These are phyloP conservation scores for Hyaloscypha variabilis DNA, from an alignment of 495 filamentous ascomycete genomes.

Conservation along the genomic window DNA sequence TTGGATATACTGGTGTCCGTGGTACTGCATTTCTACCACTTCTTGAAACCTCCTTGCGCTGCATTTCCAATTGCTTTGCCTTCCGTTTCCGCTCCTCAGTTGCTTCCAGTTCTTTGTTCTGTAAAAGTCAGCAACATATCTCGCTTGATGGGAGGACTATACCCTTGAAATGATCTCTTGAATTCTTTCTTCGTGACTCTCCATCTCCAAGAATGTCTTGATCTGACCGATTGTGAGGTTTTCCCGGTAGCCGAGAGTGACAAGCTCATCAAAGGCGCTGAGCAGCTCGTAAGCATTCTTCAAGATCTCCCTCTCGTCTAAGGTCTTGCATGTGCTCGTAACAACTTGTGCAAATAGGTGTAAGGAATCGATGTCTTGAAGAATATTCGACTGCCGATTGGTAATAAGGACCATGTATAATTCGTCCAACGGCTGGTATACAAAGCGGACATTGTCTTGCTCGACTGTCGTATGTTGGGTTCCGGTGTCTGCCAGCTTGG, in stretches of 20 bases:
- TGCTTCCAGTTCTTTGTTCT: constrained; percentile 98
- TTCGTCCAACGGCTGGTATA: constrained; percentile 98
- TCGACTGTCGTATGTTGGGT: constrained; percentile 98
- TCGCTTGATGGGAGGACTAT: constrained; percentile 31
- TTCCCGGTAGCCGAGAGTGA: constrained; percentile 92
- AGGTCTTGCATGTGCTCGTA: constrained; percentile 89
- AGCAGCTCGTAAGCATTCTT: constrained; percentile 95
- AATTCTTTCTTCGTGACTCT: constrained; percentile 96
- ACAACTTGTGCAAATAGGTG: constrained; percentile 98
- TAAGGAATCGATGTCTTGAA: constrained; percentile 97
- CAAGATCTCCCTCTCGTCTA: constrained; percentile 93
- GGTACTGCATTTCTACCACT: constrained; percentile 55
- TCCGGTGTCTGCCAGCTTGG: constrained; percentile 91
- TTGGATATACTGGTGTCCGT: constrained; percentile 79
- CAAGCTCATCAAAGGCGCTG: constrained; percentile 94
- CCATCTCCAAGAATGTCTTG: constrained; percentile 99
- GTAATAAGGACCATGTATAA: constrained; percentile 99
- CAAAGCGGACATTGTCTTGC: constrained; percentile 98
- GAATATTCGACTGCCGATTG: constrained; percentile 98
- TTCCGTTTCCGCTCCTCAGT: constrained; percentile 97
- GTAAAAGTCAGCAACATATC: constrained; percentile 34
- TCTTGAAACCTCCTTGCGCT: constrained; percentile 84
- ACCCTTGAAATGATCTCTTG: constrained; percentile 96
- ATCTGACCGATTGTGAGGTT: constrained; percentile 94
- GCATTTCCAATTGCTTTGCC: constrained; percentile 96